phyloP scores from a whole-genome alignment of 148 eudicot species.

The Cornus florida region DNA sequence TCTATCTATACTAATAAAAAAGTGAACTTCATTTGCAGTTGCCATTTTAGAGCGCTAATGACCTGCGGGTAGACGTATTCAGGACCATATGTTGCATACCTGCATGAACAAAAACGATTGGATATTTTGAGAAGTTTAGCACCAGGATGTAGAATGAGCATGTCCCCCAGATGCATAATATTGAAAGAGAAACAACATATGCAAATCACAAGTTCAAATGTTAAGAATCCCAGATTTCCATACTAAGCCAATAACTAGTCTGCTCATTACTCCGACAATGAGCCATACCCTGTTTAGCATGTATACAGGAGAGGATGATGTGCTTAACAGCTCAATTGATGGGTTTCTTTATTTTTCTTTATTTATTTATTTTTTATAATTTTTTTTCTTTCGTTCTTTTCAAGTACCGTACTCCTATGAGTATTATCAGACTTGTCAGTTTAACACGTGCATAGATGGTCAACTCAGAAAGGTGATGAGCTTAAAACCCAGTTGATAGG shows the following conservation, averaged over 20 bases:
- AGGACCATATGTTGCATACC: conserved; percentile 29
- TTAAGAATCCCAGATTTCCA: too few species aligned
- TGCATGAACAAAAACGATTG: conserved; percentile 19
- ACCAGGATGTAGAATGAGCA: neutral
- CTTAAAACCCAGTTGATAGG: neutral
- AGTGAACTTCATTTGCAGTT: neutral
- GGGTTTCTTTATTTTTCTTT: too few species aligned
- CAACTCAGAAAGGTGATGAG: neutral
- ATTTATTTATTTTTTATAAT: too few species aligned
- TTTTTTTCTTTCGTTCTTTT: neutral
- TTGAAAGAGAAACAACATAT: neutral
- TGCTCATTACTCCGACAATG: too few species aligned
- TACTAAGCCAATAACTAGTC: neutral
- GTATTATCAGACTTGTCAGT: neutral
- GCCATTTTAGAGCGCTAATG: conserved; percentile 1
- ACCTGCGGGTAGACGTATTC: conserved; percentile 37
- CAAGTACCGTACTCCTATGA: neutral
- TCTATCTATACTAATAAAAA: neutral
- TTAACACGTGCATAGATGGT: neutral
- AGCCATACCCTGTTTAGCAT: neutral
- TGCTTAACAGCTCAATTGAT: neutral
- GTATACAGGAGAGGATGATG: conserved; percentile 4
- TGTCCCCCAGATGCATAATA: neutral
- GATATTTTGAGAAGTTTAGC: neutral
- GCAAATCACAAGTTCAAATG: neutral